These are phyloP conservation scores for Ceratocystis ficicola DNA, from an alignment of 2,329 filamentous ascomycete species.

Conservation along the genomic window DNA sequence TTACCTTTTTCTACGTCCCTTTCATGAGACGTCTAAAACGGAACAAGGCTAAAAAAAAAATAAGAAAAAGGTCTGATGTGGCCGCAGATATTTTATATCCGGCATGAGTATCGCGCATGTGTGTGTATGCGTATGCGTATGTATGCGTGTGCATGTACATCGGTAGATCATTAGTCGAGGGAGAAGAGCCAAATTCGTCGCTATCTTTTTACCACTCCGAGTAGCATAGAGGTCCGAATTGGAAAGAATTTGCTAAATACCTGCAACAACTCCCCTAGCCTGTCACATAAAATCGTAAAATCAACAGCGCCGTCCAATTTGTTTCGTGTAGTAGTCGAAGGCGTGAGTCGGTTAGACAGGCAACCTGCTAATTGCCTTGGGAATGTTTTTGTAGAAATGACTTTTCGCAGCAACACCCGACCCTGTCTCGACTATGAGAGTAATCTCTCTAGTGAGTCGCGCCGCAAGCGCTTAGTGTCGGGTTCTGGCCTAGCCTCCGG, in stretches of 20 bases:
- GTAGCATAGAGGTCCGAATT: neutral
- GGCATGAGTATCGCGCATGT: neutral
- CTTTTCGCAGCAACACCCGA: neutral
- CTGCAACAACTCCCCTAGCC: neutral
- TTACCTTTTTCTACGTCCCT: neutral
- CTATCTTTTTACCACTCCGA: neutral
- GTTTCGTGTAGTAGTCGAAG: neutral
- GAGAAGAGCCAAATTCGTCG: neutral
- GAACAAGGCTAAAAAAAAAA: neutral
- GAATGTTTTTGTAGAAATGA: neutral
- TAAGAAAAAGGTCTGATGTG: neutral
- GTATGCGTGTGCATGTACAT: conserved; percentile 4
- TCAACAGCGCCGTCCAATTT: neutral
- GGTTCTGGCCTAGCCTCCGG: neutral
- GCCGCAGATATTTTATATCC: neutral
- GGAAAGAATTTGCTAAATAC: too few relatives aligned
- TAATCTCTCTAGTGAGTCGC: neutral
- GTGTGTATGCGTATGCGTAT: neutral
- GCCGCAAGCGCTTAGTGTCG: neutral
- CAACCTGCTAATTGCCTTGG: neutral
- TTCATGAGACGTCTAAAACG: neutral
- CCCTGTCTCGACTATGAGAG: neutral
- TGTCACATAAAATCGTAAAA: conserved; percentile 10
- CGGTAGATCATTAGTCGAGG: neutral
- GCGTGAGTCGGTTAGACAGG: neutral